Percentiles rank a stretch among this genome's conserved stretches.
These are phyloP conservation scores for Persicaria maculosa DNA, from an alignment of 148 eudicot species.

Conservation along the genomic window DNA sequence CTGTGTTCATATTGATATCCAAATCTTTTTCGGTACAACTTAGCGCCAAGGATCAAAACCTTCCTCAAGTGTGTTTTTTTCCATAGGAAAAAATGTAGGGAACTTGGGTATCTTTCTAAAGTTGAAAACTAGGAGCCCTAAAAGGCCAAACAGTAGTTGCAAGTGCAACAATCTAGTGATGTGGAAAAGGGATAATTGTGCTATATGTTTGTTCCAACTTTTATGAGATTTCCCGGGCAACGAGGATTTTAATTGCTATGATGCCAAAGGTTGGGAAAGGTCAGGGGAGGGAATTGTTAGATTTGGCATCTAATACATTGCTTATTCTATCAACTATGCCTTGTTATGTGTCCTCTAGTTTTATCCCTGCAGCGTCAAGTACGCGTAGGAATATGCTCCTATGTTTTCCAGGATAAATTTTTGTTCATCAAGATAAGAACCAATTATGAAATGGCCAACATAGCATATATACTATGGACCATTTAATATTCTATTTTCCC, in stretches of 20 bases:
- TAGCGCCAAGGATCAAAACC: not conserved
- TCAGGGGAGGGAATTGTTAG: not conserved
- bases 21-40: not conserved
- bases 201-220: constrained; percentile 9
- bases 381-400: constrained; percentile 8
- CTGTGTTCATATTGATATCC: no score
- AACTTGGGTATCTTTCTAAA: not conserved
- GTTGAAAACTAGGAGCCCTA: constrained; percentile 2
- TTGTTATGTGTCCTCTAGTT: not conserved
- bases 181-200: not conserved
- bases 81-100: not conserved
- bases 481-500: not conserved
- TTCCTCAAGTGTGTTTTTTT: not conserved
- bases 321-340: not conserved
- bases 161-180: not conserved
- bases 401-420: not conserved
- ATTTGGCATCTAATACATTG: not conserved
- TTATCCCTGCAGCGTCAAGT: not conserved
- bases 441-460: not conserved
- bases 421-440: not conserved
- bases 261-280: no score
- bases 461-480: not conserved
- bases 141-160: not conserved
- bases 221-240: not conserved
- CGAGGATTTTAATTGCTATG: no score